Evolutionary conservation across 371 early-diverging fungal species (phyloP).

Genomic region (Gilbertella persicaria): DNA sequence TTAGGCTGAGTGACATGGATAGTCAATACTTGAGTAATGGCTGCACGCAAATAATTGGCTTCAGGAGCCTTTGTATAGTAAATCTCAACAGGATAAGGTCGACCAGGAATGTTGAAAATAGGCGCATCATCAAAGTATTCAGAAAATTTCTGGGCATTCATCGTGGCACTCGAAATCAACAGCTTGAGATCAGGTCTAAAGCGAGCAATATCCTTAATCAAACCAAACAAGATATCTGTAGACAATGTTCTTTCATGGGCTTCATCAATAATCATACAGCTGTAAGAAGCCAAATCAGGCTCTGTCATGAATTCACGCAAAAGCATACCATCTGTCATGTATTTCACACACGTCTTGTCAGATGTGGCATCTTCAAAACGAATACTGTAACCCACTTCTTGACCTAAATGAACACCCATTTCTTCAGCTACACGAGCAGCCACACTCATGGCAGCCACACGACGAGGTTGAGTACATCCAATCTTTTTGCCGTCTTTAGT

Average conservation of each 20-base stretch:
- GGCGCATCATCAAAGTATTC: constrained; percentile 96
- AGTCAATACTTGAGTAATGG: constrained; percentile 93
- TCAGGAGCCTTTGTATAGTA: constrained; percentile 96
- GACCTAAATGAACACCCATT: constrained; percentile 90
- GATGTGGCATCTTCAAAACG: constrained; percentile 97
- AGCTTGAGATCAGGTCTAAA: constrained; percentile 93
- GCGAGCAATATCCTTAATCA: constrained; percentile 96
- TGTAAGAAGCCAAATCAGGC: constrained; percentile 91
- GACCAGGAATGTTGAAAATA: constrained; percentile 92
- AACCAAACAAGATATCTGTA: constrained; percentile 97
- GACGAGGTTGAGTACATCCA: constrained; percentile 99
- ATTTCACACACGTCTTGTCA: constrained; percentile 95
- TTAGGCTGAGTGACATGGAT: constrained; percentile 90
- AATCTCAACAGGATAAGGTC: constrained; percentile 92
- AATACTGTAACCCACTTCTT: constrained; percentile 97
- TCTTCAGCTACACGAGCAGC: constrained; percentile 97
- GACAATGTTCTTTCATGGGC: constrained; percentile 99
- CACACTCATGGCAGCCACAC: constrained; percentile 99
- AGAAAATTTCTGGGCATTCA: constrained; percentile 96
- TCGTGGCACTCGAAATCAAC: constrained; percentile 98
- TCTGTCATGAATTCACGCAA: constrained; percentile 98
- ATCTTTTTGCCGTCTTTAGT: constrained; percentile 87
- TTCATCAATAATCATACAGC: constrained; percentile 98
- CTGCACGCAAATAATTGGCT: constrained; percentile 96
- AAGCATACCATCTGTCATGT: constrained; percentile 99